These are phyloP conservation scores for Cicer judaicum DNA, from an alignment of 306 rosid genomes.

Conservation along the genomic window DNA sequence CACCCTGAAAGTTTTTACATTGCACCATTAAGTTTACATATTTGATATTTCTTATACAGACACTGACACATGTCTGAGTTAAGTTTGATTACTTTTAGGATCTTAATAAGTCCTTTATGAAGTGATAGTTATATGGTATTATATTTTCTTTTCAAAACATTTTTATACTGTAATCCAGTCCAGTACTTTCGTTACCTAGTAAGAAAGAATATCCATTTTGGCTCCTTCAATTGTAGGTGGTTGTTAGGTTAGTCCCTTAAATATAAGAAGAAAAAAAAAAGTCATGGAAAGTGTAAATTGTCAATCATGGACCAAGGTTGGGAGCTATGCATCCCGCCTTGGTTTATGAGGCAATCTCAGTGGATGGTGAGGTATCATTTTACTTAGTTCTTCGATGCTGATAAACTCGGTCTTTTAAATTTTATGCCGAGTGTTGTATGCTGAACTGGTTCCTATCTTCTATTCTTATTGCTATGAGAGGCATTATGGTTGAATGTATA, in stretches of 20 bases:
- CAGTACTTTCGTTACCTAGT: neutral
- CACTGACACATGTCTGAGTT: neutral
- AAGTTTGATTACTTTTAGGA: neutral
- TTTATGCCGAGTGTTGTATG: constrained; percentile 14
- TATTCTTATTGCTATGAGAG: neutral
- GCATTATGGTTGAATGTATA: constrained; percentile 11
- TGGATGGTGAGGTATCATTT: neutral
- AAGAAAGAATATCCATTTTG: neutral
- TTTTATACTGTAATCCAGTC: neutral
- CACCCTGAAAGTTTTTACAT: neutral
- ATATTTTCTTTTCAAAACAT: neutral
- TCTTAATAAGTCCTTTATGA: neutral
- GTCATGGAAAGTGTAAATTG: neutral
- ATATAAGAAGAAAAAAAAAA: neutral
- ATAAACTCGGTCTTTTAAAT: constrained; percentile 1
- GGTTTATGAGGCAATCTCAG: neutral
- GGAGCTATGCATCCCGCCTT: neutral
- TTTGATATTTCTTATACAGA: neutral
- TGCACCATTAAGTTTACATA: neutral
- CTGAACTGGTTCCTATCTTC: constrained; percentile 10
- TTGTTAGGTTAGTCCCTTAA: neutral
- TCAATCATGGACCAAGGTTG: neutral
- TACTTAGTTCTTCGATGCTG: neutral
- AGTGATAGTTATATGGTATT: neutral
- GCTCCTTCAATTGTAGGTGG: neutral